These are phyloP conservation scores for Linum trigynum DNA, from an alignment of 345 rosid genomes.

Conservation along the genomic window DNA sequence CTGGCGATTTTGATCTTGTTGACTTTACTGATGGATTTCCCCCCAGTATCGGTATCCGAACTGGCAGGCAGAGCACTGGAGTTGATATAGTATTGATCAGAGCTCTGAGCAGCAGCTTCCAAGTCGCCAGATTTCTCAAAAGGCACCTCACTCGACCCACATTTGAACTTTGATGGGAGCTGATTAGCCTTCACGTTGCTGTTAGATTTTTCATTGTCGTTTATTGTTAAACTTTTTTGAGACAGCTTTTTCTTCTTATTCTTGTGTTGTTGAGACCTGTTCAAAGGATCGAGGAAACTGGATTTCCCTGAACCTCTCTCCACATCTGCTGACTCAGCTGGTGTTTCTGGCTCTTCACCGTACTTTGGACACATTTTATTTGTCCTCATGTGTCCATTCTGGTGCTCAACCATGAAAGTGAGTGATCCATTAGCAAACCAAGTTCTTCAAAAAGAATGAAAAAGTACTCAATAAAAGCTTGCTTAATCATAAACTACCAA, in stretches of 20 bases:
- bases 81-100: slow-evolving; percentile 32
- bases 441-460: slow-evolving; percentile 4
- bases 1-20: slow-evolving; percentile 66
- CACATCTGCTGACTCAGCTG: slow-evolving; percentile 36
- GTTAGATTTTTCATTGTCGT: slow-evolving; percentile 48
- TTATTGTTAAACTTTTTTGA: slow-evolving; percentile 37
- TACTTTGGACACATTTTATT: slow-evolving; percentile 94
- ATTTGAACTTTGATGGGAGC: slow-evolving; percentile 65
- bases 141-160: slow-evolving; percentile 42
- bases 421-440: slow-evolving; percentile 6
- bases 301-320: slow-evolving; percentile 54
- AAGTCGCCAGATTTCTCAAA: slow-evolving; percentile 39
- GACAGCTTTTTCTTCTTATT: slow-evolving; percentile 45
- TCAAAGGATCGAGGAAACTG: slow-evolving; percentile 40
- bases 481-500: slow-evolving; percentile 16
- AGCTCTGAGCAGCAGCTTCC: slow-evolving; percentile 34
- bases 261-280: slow-evolving; percentile 49
- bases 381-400: slow-evolving; percentile 99
- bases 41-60: slow-evolving; percentile 36
- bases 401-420: slow-evolving; percentile 18
- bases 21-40: slow-evolving; percentile 41
- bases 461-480: not conserved
- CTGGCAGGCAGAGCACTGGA: slow-evolving; percentile 24
- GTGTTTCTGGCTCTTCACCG: slow-evolving; percentile 67
- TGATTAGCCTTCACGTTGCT: slow-evolving; percentile 35